Evolutionary conservation across 2,329 filamentous ascomycete genomes (phyloP).

Genomic region (Daldinia eschscholtzii): DNA sequence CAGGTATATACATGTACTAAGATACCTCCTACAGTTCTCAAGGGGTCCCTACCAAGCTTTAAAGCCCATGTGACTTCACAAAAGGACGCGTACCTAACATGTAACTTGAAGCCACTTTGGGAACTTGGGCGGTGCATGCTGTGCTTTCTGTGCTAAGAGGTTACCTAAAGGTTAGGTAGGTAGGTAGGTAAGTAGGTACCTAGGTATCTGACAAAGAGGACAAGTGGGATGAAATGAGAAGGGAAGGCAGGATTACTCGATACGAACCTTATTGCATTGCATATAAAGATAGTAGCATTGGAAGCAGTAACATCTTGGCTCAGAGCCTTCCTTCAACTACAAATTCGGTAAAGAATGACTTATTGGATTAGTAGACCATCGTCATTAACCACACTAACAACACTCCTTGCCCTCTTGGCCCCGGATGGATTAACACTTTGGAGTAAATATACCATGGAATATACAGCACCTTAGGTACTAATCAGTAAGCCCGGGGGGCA

Average conservation of each 20-base stretch:
- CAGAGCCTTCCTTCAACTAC: conserved; percentile 24
- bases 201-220: not conserved
- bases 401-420: not conserved
- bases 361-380: conserved; percentile 21
- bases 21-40: not conserved
- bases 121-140: not conserved
- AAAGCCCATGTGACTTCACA: conserved; percentile 5
- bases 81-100: conserved; percentile 14
- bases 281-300: conserved; percentile 18
- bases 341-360: conserved; percentile 23
- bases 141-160: not conserved
- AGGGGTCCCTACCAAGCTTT: not conserved
- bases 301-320: conserved; percentile 19
- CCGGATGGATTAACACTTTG: conserved; percentile 29
- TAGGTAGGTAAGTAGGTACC: too few species aligned
- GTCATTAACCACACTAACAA: conserved; percentile 13
- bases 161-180: not conserved
- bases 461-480: conserved; percentile 3
- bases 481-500: conserved; percentile 14
- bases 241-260: conserved; percentile 23
- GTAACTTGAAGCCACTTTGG: conserved; percentile 5
- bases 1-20: not conserved
- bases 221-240: conserved; percentile 2
- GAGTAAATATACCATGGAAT: conserved; percentile 20
- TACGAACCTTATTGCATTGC: conserved; percentile 22